Evolutionary conservation across 2,329 filamentous ascomycete species (phyloP), one percentile per base, ranked within the genome.

Genomic region (Colletotrichum horii): DNA sequence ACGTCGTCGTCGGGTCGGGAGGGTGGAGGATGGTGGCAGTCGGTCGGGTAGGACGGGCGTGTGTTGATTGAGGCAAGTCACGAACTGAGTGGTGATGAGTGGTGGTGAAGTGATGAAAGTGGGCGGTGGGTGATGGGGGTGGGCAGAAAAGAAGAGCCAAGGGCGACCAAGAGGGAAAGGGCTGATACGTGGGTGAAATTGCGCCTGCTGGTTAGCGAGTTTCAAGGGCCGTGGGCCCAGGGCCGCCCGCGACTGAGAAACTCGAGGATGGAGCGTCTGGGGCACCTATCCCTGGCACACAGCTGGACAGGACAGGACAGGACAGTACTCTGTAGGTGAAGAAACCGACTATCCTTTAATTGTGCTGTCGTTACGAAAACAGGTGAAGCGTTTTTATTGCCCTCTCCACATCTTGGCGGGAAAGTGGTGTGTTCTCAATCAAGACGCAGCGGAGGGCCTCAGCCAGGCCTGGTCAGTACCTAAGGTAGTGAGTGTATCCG

Each of bases 181-280:
- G 81, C 84, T 88, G 88, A 88, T 82, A 88, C 86, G 80, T 77
- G 83, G 80, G 82, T 86, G 87, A 89, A 86, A 87, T 88, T 88
- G 83, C 83, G 80, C 84, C 84, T 84, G 82, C 82, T 79, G 80
- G 79, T 85, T 88, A 88, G 87, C 85, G 86, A 85, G 89, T 91
- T 91, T 91, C 87, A 89, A 88, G 87, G 86, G 83, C 78, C 70
- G 80, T 80, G 77, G 80, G 81, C 73, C 80, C 79, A 65, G 70
- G 65, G 55, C 70, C 48, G 58, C 61, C 34, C 52, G 52, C 60
- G 71, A 67, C 74, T 72, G 58, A 67, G 34, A 38, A 24, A 61
- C 19, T 48, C n/a, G 43, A 48, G 43, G 43, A 48, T 48, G 43
- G 43, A 48, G 70, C 22, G 24, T 16, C 43, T 62, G 56, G 69